phyloP scores from a whole-genome alignment of 139 green algal species.

The Coelastrella sp. region DNA sequence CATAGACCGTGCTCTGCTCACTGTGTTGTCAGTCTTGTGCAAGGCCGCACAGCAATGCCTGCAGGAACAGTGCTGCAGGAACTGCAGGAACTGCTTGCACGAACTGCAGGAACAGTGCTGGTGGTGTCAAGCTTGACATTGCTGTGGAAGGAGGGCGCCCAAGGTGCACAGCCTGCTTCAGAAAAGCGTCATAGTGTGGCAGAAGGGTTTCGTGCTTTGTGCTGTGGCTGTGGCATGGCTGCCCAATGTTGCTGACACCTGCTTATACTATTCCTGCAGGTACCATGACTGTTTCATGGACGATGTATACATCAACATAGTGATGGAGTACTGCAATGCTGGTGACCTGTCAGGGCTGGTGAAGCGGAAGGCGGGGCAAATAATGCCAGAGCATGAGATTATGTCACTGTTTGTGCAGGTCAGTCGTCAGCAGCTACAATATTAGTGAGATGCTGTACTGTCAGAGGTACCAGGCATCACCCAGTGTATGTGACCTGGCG shows the following conservation, averaged over 20 bases:
- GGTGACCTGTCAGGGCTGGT: slow-evolving; percentile 73
- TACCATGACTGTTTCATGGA: slow-evolving; percentile 77
- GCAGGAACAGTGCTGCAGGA: no score
- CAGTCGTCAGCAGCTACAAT: background rate
- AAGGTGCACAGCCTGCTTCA: no score
- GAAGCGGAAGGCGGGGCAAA: slow-evolving; percentile 50
- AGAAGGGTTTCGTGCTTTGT: background rate
- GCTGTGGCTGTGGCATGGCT: background rate
- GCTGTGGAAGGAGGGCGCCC: background rate
- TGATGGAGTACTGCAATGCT: slow-evolving; percentile 82
- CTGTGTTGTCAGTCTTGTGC: no score
- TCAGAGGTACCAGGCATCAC: no score
- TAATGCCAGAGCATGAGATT: slow-evolving; percentile 70
- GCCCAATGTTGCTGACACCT: no score
- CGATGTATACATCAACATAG: slow-evolving; percentile 70
- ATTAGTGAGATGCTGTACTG: no score
- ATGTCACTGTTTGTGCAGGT: slow-evolving; percentile 82
- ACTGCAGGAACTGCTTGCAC: no score
- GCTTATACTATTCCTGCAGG: background rate
- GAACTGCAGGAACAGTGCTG: no score
- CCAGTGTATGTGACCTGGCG: no score
- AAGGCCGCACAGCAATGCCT: no score
- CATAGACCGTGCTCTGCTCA: background rate
- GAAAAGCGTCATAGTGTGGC: no score
- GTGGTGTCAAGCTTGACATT: background rate